These are phyloP conservation scores for Ascomycota sp. DNA, from an alignment of 2,329 filamentous ascomycete species.

Conservation along the genomic window DNA sequence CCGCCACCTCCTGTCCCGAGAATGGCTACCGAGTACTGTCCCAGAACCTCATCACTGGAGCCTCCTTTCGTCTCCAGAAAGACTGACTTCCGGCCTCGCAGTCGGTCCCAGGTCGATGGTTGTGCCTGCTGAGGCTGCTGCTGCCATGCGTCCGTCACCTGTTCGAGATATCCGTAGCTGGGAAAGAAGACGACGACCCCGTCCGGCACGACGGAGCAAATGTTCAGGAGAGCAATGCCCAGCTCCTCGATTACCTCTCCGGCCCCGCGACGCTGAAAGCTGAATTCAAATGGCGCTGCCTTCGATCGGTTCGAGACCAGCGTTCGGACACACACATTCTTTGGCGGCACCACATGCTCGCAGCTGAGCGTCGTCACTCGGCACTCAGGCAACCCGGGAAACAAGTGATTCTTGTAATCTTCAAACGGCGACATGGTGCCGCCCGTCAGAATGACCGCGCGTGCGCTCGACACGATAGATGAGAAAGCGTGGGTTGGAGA, in stretches of 20 bases:
- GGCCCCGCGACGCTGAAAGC: conserved; percentile 54
- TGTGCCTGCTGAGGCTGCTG: conserved; percentile 1
- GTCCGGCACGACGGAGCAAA: conserved; percentile 57
- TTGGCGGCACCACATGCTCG: conserved; percentile 72
- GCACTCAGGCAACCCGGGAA: conserved; percentile 43
- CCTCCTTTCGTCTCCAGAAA: conserved; percentile 34
- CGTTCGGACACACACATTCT: conserved; percentile 60
- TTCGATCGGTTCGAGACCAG: conserved; percentile 25
- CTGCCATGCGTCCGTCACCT: conserved; percentile 44
- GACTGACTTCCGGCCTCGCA: conserved; percentile 36
- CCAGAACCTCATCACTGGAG: conserved; percentile 46
- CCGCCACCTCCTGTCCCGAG: conserved; percentile 14
- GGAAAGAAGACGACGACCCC: conserved; percentile 90
- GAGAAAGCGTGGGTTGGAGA: conserved; percentile 83
- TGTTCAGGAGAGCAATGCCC: conserved; percentile 46
- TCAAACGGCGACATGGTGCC: conserved; percentile 95
- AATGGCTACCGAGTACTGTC: conserved; percentile 50
- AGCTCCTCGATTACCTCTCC: conserved; percentile 48
- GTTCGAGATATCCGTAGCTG: conserved; percentile 73
- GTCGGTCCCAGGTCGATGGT: conserved; percentile 30
- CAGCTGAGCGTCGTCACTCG: conserved; percentile 69
- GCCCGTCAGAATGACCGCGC: conserved; percentile 74
- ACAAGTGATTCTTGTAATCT: conserved; percentile 70
- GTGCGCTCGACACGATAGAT: conserved; percentile 61
- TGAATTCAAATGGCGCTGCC: conserved; percentile 54